Evolutionary conservation across 1,139 yeast species (phyloP).

Genomic region (Hemisphaericaspora xylanilytica): DNA sequence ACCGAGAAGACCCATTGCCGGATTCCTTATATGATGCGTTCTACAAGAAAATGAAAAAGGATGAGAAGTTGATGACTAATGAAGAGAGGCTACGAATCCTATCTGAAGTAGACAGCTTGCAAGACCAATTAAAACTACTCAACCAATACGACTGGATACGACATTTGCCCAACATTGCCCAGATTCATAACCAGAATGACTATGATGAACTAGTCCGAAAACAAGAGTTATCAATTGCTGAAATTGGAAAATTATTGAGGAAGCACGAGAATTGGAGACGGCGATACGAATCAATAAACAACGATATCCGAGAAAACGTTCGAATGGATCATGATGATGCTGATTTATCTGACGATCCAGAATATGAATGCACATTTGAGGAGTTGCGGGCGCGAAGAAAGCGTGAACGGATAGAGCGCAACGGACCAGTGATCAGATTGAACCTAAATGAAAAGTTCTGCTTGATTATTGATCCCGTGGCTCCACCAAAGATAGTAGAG

Average conservation of each 20-base stretch:
- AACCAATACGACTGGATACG: constrained; percentile 56
- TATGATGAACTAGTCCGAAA: constrained; percentile 49
- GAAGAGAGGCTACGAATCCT: constrained; percentile 52
- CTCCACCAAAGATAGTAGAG: constrained; percentile 23
- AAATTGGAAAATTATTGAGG: constrained; percentile 45
- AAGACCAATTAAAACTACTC: constrained; percentile 43
- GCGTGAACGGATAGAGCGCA: constrained; percentile 17
- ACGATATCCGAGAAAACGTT: constrained; percentile 24
- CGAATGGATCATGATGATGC: constrained; percentile 6
- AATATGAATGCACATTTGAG: constrained; percentile 22
- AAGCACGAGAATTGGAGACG: constrained; percentile 48
- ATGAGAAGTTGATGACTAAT: constrained; percentile 61
- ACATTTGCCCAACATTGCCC: constrained; percentile 51
- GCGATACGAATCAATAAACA: constrained; percentile 26
- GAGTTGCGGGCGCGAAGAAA: constrained; percentile 20
- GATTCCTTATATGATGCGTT: constrained; percentile 48
- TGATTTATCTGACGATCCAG: constrained; percentile 7
- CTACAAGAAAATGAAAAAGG: constrained; percentile 63
- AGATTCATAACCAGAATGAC: constrained; percentile 48
- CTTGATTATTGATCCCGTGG: constrained; percentile 31
- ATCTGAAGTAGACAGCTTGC: constrained; percentile 51
- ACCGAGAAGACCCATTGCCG: constrained; percentile 37
- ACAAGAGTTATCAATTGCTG: constrained; percentile 48
- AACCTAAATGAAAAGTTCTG: constrained; percentile 29
- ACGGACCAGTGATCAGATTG: constrained; percentile 28